A percentile compares a stretch with the other conserved stretches of the same genome.
Evolutionary conservation across 2,329 filamentous ascomycete genomes (phyloP).

Genomic region (Ophiocordyceps camponoti-saundersi): DNA sequence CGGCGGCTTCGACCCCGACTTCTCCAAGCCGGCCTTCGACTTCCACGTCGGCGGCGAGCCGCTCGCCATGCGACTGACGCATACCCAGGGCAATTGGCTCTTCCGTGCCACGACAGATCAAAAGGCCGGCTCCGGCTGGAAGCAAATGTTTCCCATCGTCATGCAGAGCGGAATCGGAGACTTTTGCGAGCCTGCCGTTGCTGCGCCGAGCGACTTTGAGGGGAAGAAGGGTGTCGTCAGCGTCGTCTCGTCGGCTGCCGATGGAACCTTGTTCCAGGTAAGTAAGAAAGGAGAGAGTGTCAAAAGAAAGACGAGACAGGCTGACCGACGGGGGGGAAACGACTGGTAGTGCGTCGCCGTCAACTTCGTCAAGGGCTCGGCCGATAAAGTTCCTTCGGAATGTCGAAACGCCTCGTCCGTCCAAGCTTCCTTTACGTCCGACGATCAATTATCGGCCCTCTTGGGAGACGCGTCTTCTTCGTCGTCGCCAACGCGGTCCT

Average conservation of each 20-base stretch:
- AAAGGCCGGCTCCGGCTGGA: conserved; percentile 31
- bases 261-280: conserved; percentile 42
- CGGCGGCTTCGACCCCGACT: conserved; percentile 32
- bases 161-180: conserved; percentile 35
- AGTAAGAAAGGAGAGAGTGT: conserved; percentile 2
- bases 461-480: conserved; percentile 4
- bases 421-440: conserved; percentile 13
- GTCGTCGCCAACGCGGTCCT: not conserved
- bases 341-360: conserved; percentile 32
- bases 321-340: not conserved
- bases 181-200: conserved; percentile 34
- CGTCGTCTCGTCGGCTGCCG: conserved; percentile 31
- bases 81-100: conserved; percentile 37
- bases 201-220: conserved; percentile 29
- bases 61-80: conserved; percentile 28
- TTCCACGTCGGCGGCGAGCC: conserved; percentile 42
- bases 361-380: conserved; percentile 32
- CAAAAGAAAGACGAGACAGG: not conserved
- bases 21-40: conserved; percentile 25
- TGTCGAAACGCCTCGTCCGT: conserved; percentile 20
- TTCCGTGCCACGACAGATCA: conserved; percentile 38
- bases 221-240: conserved; percentile 38
- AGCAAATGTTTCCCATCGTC: conserved; percentile 34
- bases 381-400: conserved; percentile 8
- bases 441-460: conserved; percentile 17